These are phyloP conservation scores for Gymnopilus dilepis DNA, from an alignment of 768 basidiomycete genomes.

Conservation along the genomic window DNA sequence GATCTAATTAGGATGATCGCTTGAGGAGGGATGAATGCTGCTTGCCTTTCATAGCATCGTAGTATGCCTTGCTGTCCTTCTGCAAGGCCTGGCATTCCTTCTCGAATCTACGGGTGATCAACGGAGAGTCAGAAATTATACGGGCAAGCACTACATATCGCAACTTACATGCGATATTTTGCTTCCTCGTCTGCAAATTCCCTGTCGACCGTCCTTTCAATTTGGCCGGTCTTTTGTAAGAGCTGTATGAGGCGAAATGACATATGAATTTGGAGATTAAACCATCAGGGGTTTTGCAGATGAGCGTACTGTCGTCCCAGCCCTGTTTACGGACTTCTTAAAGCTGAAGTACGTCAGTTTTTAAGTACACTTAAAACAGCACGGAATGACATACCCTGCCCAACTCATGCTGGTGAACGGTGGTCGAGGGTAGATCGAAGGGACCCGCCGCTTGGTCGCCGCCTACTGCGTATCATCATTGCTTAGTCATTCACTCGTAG, in stretches of 20 bases:
- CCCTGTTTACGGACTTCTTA: constrained; percentile 92
- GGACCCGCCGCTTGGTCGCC: too few relatives aligned
- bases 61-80: constrained; percentile 93
- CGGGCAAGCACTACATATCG: not conserved
- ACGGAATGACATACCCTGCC: constrained; percentile 48
- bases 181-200: constrained; percentile 94
- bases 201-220: constrained; percentile 92
- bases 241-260: constrained; percentile 53
- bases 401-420: constrained; percentile 50
- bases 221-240: constrained; percentile 97
- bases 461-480: not conserved
- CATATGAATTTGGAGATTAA: constrained; percentile 18
- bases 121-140: constrained; percentile 4
- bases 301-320: constrained; percentile 80
- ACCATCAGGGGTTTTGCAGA: constrained; percentile 16
- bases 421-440: not conserved
- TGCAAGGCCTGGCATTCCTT: constrained; percentile 94
- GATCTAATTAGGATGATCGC: not conserved
- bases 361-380: not conserved
- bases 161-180: constrained; percentile 83
- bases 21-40: constrained; percentile 12
- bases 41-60: constrained; percentile 92
- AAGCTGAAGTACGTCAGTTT: constrained; percentile 54
- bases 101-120: constrained; percentile 70
- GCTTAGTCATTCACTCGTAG: not conserved